A percentile compares a stretch with the other conserved stretches of the same genome.
Conservation (phyloP, 495 filamentous ascomycete genomes). For the Viridothelium virens region DNA sequence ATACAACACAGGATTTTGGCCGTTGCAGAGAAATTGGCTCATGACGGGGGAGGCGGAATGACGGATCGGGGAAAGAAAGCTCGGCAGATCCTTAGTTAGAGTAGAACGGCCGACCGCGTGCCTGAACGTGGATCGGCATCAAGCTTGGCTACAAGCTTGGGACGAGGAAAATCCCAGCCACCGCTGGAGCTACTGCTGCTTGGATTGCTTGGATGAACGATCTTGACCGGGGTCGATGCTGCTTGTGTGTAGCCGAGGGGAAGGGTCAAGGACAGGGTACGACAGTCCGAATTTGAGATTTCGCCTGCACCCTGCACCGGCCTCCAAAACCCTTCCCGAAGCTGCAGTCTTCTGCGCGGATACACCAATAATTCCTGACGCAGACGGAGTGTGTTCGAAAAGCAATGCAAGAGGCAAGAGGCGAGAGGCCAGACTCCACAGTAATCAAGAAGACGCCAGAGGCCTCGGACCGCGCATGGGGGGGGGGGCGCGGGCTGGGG, state of each 20-base stretch:
- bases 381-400: neutral
- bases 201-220: neutral
- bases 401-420: neutral
- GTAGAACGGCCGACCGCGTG: neutral
- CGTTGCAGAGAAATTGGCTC: neutral
- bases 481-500: neutral
- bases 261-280: neutral
- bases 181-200: no score
- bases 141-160: neutral
- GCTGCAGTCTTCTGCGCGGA: no score
- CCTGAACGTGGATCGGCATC: constrained; percentile 1
- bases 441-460: neutral
- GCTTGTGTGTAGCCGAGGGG: neutral
- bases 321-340: neutral
- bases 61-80: neutral
- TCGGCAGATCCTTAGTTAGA: constrained; percentile 2
- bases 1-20: neutral
- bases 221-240: neutral
- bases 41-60: neutral
- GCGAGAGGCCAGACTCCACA: neutral
- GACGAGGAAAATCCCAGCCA: neutral
- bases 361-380: neutral
- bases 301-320: neutral
- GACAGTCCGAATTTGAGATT: neutral
- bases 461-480: neutral